Base-by-base conservation (phyloP, 768 basidiomycete species). In the Termitomyces sp. region DNA sequence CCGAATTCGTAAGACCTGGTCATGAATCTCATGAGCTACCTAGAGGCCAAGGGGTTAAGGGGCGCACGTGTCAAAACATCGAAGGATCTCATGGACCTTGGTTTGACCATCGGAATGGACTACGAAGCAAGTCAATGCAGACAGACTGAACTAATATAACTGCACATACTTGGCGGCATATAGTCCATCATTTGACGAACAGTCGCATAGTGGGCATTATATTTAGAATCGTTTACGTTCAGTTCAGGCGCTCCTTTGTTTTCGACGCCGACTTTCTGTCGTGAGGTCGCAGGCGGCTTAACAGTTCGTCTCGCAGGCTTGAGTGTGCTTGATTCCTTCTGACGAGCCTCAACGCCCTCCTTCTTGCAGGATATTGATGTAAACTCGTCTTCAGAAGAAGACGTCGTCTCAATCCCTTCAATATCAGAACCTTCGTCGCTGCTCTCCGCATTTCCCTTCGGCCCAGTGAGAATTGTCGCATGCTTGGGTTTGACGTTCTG, bases 1-100 rank as follows among this genome's bases (percentile, higher is more conserved):
- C 92, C 93, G 67, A 86, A 95, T 63, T 91, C 84, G 58, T 87
- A 88, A 2, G 86, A 82, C 68, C 89, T 91, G 50, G 9, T 27
- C 15, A 22, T 54, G 12, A 13, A 42, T 15, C 47, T 34, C n/a
- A 57, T 47, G 58, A 68, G 49, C 63, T 48, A 22, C 57, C 46
- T 20, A 36, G 22, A 36, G 24, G 50, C 6, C 30, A 27, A 20
- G 24, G 58, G 45, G 51, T 42, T 44, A 55, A 12, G 44, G 22
- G 22, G 69, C 81, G 59, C 66, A 88, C 86, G 89, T 72, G 67
- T 93, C 93, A 64, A 93, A 93, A n/a, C 85, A 80, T 13, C 87
- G 83, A 27, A 93, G 81, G 51, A 92, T 89, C 47, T 88, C 80
- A 60, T 90, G 80, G 5, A 92, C 77, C 62, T 75, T 83, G 45